These are phyloP conservation scores for Mucor saturninus DNA, from an alignment of 371 early-diverging fungal genomes.

Conservation along the genomic window DNA sequence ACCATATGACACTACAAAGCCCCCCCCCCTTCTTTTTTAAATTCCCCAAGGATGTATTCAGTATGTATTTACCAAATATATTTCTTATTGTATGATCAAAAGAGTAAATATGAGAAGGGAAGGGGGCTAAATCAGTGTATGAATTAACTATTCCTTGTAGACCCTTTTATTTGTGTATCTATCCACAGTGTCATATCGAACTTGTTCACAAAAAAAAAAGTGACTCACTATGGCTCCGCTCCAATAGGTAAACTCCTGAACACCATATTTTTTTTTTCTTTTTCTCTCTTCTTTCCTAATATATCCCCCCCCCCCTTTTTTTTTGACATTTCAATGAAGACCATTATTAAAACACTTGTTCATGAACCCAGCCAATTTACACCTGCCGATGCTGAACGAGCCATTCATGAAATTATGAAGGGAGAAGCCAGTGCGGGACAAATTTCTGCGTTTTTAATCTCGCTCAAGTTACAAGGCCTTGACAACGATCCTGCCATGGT, in stretches of 20 bases:
- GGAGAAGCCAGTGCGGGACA: constrained; percentile 81
- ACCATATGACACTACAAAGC: too few relatives aligned
- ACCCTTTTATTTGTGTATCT: too few relatives aligned
- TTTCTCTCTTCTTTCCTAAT: neutral
- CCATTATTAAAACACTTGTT: constrained; percentile 67
- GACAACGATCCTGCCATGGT: constrained; percentile 82
- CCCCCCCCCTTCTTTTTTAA: too few relatives aligned
- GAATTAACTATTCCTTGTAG: too few relatives aligned
- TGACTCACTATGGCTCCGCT: constrained; percentile 4
- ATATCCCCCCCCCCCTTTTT: neutral
- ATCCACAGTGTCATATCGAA: too few relatives aligned
- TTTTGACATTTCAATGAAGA: constrained; percentile 35
- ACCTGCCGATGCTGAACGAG: constrained; percentile 64
- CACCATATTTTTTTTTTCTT: neutral
- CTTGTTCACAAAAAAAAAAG: too few relatives aligned
- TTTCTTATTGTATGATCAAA: too few relatives aligned
- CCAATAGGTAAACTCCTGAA: neutral
- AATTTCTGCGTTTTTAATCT: constrained; percentile 83
- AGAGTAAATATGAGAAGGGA: too few relatives aligned
- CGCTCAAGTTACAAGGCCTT: constrained; percentile 69
- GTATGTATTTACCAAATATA: too few relatives aligned
- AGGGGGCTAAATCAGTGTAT: too few relatives aligned
- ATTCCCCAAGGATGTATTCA: too few relatives aligned
- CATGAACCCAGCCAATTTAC: constrained; percentile 70
- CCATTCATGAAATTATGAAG: constrained; percentile 78